Base-by-base conservation (phyloP, 2,329 filamentous ascomycete genomes). In the Nemania abortiva region DNA sequence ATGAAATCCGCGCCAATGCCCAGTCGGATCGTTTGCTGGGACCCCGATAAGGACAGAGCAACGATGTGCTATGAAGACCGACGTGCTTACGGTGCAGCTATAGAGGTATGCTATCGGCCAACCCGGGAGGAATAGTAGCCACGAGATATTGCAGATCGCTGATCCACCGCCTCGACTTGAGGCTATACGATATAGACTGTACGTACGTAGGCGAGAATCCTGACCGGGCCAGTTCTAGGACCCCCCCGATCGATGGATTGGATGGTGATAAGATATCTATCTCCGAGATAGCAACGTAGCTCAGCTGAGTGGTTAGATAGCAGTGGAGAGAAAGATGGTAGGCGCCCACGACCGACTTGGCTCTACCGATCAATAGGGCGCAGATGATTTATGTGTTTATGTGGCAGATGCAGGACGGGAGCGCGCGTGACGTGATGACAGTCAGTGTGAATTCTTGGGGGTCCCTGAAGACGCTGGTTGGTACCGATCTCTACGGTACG, bases 371-470 rank as follows among this genome's bases (percentile, higher is more conserved):
- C 22, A 37, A 62, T 54, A 54, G 37, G 60, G 56, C 60, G 39
- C 50, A 37, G 60, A 54, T 58, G 56, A 47, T 52, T 62, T 34
- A 52, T 31, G 2, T 20, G 3, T 20, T 20, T 9, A 52, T 52
- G 49, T 52, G 49, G 49, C 27, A 62, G 61, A 68, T 63, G 54
- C 56, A 56, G 61, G n/a, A 37, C 58, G 34, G 66, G 31, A 61
- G 53, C 53, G 60, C 58, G 66, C 66, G 66, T 61, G 61, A 70
- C 65, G 65, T 61, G 55, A 59, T 55, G 65, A 52, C 65, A 56
- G 54, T 34, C 31, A 34, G 5, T 34, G 31, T 57, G 56, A 47
- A 29, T 57, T 42, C 56, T 64, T 70, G 63, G 69, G 63, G 53
- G 54, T 54, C 37, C 60, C 59, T 59, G 47, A 47, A 56, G 45